Conservation (phyloP, 2,329 filamentous ascomycete species). For the Magnaporthales sp. region DNA sequence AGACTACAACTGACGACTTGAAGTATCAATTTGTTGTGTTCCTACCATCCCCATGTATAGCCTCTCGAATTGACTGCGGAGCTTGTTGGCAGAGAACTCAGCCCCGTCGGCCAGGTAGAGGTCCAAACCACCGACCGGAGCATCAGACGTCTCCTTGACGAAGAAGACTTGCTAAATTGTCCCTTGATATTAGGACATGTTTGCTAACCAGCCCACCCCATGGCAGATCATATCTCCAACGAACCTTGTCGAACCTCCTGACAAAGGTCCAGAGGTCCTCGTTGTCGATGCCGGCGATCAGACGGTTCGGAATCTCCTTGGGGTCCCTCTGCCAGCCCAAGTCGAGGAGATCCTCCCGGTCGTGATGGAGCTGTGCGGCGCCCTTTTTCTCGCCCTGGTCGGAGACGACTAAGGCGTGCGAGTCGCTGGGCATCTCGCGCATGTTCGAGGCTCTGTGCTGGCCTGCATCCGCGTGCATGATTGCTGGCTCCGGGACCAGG, state of each 20-base stretch:
- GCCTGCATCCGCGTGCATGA: neutral
- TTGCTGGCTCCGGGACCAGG: neutral
- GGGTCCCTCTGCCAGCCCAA: neutral
- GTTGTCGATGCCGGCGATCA: neutral
- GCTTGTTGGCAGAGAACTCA: conserved; percentile 1
- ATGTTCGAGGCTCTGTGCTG: neutral
- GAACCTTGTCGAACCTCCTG: neutral
- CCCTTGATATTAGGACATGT: neutral
- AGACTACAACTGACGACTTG: too few relatives aligned
- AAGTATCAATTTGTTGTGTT: neutral
- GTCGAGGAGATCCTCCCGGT: neutral
- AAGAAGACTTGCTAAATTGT: neutral
- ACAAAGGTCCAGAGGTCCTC: neutral
- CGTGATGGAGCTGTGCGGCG: neutral
- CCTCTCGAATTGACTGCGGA: neutral
- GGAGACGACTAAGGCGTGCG: neutral
- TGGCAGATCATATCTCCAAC: neutral
- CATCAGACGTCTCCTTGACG: neutral
- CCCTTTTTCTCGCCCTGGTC: neutral
- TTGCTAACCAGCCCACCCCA: neutral
- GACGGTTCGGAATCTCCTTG: neutral
- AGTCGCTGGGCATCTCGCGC: neutral
- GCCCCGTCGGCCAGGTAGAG: neutral
- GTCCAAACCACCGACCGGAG: neutral
- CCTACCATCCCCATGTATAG: neutral